phyloP scores from a whole-genome alignment of 306 rosid genomes.

The Bauhinia variegata region DNA sequence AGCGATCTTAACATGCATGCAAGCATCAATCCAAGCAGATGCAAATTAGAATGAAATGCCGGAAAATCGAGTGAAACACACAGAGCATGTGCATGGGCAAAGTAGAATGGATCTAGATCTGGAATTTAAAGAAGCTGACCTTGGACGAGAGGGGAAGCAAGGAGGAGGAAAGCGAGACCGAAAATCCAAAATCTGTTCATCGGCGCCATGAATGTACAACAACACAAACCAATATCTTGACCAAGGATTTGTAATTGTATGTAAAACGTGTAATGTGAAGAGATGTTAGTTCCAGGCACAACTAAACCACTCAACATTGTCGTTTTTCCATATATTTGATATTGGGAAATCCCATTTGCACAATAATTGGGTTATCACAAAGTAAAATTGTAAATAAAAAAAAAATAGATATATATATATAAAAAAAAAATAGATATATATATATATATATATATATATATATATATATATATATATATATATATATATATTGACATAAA shows the following conservation, averaged over 20 bases:
- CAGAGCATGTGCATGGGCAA: background rate
- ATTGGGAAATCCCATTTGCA: no score
- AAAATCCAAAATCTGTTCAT: conserved; percentile 51
- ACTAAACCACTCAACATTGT: no score
- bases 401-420: no score
- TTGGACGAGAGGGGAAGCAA: conserved; percentile 74
- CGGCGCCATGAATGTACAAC: conserved; percentile 46
- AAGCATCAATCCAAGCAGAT: conserved; percentile 28
- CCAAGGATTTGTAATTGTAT: conserved; percentile 25
- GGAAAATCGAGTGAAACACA: background rate
- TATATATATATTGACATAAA: no score
- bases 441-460: no score
- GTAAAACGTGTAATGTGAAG: no score
- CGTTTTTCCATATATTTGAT: no score
- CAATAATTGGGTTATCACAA: no score
- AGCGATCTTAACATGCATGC: conserved; percentile 44
- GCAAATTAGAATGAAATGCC: background rate
- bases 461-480: no score
- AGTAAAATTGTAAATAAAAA: no score
- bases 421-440: no score
- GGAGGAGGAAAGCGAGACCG: conserved; percentile 65
- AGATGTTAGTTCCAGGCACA: no score
- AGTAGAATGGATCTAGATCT: conserved; percentile 60
- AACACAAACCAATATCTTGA: background rate
- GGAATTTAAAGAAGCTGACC: conserved; percentile 51